Percentiles rank a stretch among this genome's conserved stretches.
Evolutionary conservation across 2,329 filamentous ascomycete species (phyloP).

Genomic region (Tetracladium maxilliforme): DNA sequence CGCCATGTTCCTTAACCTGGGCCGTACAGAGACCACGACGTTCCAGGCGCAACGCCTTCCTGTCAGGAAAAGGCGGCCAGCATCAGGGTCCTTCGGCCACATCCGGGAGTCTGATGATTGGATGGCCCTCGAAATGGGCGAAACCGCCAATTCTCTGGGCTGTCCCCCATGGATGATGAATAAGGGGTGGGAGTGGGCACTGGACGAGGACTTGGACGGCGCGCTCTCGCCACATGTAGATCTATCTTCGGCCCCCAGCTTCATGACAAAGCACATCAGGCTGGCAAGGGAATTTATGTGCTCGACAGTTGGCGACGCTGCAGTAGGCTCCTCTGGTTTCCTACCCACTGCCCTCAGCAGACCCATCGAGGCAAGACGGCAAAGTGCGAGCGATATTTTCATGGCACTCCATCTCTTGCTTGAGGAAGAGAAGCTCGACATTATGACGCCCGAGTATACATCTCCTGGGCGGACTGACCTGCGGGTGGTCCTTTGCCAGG

Average conservation of each 20-base stretch:
- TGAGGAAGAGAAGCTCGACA: conserved; percentile 77
- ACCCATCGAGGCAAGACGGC: conserved; percentile 40
- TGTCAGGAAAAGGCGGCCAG: too few relatives aligned
- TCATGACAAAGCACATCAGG: conserved; percentile 34
- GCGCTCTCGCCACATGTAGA: too few relatives aligned
- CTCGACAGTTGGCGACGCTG: conserved; percentile 39
- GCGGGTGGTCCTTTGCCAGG: conserved; percentile 63
- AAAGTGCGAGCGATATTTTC: conserved; percentile 50
- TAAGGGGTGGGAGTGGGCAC: conserved; percentile 57
- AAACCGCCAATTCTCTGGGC: conserved; percentile 13
- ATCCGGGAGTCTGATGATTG: too few relatives aligned
- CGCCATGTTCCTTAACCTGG: too few relatives aligned
- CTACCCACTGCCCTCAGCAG: conserved; percentile 45
- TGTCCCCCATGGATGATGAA: conserved; percentile 44
- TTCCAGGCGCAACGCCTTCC: too few relatives aligned
- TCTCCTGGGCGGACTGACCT: conserved; percentile 33
- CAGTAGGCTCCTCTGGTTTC: conserved; percentile 39
- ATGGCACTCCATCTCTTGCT: conserved; percentile 73
- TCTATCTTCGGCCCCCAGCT: too few relatives aligned
- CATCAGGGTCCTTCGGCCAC: too few relatives aligned
- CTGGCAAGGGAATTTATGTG: conserved; percentile 52
- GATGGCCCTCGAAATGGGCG: too few relatives aligned
- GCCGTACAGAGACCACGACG: too few relatives aligned
- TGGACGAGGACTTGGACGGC: conserved; percentile 43
- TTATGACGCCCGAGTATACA: conserved; percentile 33